These are phyloP conservation scores for Mycosphaerella arachidis DNA, from an alignment of 2,329 filamentous ascomycete species.

Conservation along the genomic window DNA sequence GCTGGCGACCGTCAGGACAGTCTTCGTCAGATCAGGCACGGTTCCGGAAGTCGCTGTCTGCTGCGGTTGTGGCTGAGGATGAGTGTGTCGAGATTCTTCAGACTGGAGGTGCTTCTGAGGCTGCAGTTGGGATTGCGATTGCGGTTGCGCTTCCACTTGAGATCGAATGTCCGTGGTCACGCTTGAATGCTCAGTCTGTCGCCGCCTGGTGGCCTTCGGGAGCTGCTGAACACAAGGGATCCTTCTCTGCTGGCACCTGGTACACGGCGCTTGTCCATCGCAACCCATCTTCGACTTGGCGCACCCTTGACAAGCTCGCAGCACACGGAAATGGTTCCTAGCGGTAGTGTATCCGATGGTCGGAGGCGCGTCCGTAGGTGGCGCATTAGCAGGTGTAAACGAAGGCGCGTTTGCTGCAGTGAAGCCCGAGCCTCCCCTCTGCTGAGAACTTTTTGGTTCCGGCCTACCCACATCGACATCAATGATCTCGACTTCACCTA, in stretches of 20 bases:
- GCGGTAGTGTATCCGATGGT: background rate
- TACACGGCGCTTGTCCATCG: background rate
- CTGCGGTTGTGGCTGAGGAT: background rate
- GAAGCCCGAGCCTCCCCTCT: background rate
- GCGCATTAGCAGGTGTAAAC: background rate
- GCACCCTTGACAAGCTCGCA: background rate
- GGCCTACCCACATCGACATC: background rate
- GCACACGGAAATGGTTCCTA: background rate
- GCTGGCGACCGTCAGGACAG: background rate
- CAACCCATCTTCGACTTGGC: conserved; percentile 1
- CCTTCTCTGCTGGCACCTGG: background rate
- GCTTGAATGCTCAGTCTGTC: background rate
- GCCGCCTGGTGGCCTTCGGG: background rate
- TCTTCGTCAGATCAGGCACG: background rate
- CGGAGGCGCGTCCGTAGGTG: background rate
- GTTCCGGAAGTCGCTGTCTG: background rate
- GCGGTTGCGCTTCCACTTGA: background rate
- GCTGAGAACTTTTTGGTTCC: background rate
- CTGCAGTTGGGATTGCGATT: background rate
- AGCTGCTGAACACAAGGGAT: background rate
- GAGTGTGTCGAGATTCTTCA: too few species aligned
- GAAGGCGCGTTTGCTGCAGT: background rate
- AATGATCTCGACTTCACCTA: too few species aligned
- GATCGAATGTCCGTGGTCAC: too few species aligned
- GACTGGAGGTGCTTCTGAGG: too few species aligned